A percentile compares a stretch with the other conserved stretches of the same genome.
These are phyloP conservation scores for Hyphochytrium catenoides DNA, from an alignment of 352 stramenopile species.

Conservation along the genomic window DNA sequence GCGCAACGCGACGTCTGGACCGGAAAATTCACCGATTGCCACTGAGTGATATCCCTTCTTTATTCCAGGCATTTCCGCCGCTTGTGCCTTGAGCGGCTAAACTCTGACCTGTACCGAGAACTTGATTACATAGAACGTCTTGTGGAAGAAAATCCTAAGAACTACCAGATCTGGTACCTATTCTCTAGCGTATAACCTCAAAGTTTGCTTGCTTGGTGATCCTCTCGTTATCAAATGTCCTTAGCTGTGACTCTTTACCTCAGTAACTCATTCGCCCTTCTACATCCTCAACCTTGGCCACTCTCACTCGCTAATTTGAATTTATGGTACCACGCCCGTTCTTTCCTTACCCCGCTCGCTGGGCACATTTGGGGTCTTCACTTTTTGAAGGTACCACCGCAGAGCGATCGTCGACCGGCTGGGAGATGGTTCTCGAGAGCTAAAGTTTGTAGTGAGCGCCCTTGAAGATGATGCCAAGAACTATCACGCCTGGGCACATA, in stretches of 20 bases:
- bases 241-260: too few species aligned
- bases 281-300: too few species aligned
- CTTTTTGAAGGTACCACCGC: too few species aligned
- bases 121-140: slow-evolving; percentile 51
- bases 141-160: slow-evolving; percentile 86
- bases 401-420: slow-evolving; percentile 68
- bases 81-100: slow-evolving; percentile 57
- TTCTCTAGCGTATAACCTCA: too few species aligned
- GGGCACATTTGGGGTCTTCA: too few species aligned
- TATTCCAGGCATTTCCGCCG: slow-evolving; percentile 47
- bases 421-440: slow-evolving; percentile 53
- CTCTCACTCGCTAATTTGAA: too few species aligned
- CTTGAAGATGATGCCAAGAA: slow-evolving; percentile 91
- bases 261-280: too few species aligned
- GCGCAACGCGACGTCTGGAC: slow-evolving; percentile 3
- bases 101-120: slow-evolving; percentile 26
- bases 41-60: too few species aligned
- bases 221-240: too few species aligned
- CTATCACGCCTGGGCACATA: slow-evolving; percentile 94
- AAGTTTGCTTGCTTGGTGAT: too few species aligned
- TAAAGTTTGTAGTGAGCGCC: slow-evolving; percentile 71
- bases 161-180: slow-evolving; percentile 99
- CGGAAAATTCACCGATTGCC: slow-evolving; percentile 4
- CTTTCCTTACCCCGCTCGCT: too few species aligned
- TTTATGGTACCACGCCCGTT: too few species aligned